Conservation (phyloP, 2,329 filamentous ascomycete species). For the Aaosphaeria arxii region DNA sequence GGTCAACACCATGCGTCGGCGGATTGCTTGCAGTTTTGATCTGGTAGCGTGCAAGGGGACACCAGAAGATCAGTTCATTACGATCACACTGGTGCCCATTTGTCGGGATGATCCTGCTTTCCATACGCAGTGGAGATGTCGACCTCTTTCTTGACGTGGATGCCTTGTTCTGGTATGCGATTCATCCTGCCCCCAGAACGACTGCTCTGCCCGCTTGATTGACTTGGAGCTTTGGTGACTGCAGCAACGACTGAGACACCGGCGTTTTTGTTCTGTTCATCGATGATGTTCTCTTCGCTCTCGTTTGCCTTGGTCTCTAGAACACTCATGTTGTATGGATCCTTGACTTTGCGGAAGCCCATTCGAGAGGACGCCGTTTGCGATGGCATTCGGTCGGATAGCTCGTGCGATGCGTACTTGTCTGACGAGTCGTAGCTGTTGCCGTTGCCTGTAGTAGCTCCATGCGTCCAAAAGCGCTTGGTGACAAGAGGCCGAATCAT, state of each 20-base stretch:
- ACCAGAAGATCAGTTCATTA: too few species aligned
- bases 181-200: not conserved
- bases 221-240: not conserved
- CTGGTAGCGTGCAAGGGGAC: too few species aligned
- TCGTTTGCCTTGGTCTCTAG: slow-evolving; percentile 10
- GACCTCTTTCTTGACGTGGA: not conserved
- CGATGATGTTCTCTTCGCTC: slow-evolving; percentile 14
- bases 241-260: not conserved
- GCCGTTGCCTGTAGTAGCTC: not conserved
- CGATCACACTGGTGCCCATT: too few species aligned
- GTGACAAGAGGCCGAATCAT: slow-evolving; percentile 29
- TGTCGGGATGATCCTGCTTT: not conserved
- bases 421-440: slow-evolving; percentile 6
- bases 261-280: not conserved
- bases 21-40: too few species aligned
- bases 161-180: not conserved
- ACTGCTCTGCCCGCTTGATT: not conserved
- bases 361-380: slow-evolving; percentile 1
- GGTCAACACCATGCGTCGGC: too few species aligned
- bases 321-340: slow-evolving; percentile 11
- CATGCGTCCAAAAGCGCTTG: slow-evolving; percentile 8
- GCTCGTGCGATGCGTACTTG: slow-evolving; percentile 8
- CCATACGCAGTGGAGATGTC: not conserved
- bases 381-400: not conserved
- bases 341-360: slow-evolving; percentile 8